Base-by-base conservation (phyloP, 176 grass and related monocot species). In the Bromus sterilis region DNA sequence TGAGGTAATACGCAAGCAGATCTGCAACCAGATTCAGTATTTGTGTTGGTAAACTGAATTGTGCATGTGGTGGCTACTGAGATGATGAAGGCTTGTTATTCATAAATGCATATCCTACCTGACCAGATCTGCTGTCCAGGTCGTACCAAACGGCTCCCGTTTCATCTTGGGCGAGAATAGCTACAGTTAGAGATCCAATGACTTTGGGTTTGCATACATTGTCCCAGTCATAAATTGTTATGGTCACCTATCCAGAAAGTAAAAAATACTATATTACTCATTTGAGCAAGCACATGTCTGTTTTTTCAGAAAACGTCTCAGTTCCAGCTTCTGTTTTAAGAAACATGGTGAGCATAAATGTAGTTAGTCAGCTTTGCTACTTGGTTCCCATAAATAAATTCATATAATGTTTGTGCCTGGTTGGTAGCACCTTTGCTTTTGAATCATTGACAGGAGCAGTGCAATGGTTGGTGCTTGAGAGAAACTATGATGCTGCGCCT, bases 221-320 rank as follows among this genome's bases (percentile, higher is more conserved):
- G 82, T 98, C 92, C 96, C 96, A 98, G 64, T 93, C 92, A 74
- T 98, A 95, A 73, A 98, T 86, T 79, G 86, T 89, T 87, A 98
- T 82, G 69, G 58, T 83, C 71, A 93, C 81, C 82, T 91, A 58
- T 35, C 35, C 69, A 80, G 35, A 72, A 73, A 87, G 24, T 15
- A 69, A 5, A 43, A 69, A 74, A 79, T 16, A 82, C 16, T 16
- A 82, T 16, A 34, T 77, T 72, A 72, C 37, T 34, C 1, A 11
- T 74, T 48, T 66, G 34, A 57, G 56, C 42, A 78, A 56, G 41
- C n/a, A 15, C 41, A 41, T 40, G 33, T 84, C 25, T 61, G 20
- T 35, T 83, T 66, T 66, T 0, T 3, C 64, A 20, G 1, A 35
- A 71, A 80, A 35, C 35, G 5, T 18, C 36, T 58, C 12, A 32